Evolutionary conservation across 345 rosid genomes (phyloP).

Genomic region (Syzygium jambos): DNA sequence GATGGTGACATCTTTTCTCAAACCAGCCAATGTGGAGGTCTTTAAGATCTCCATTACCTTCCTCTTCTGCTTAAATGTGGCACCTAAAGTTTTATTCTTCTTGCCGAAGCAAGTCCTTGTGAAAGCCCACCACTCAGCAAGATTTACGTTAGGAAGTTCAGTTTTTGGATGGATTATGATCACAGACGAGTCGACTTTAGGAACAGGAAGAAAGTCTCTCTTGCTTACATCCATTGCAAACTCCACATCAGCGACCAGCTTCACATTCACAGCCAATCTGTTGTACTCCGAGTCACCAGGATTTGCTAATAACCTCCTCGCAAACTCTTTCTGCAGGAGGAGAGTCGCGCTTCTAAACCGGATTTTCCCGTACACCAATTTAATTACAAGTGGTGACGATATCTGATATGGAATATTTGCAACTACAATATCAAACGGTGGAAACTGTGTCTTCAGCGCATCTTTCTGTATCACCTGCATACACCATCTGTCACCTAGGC

Average conservation of each 20-base stretch:
- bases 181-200: slow-evolving; percentile 86
- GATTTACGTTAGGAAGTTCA: slow-evolving; percentile 41
- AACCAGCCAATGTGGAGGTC: slow-evolving; percentile 17
- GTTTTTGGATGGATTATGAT: slow-evolving; percentile 68
- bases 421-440: slow-evolving; percentile 65
- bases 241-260: slow-evolving; percentile 69
- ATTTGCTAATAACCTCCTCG: slow-evolving; percentile 62
- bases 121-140: slow-evolving; percentile 73
- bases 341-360: slow-evolving; percentile 67
- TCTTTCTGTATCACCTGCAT: slow-evolving; percentile 64
- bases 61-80: slow-evolving; percentile 88
- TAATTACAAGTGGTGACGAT: slow-evolving; percentile 73
- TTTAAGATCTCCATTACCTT: slow-evolving; percentile 52
- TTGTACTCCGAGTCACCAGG: slow-evolving; percentile 86
- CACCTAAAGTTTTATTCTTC: slow-evolving; percentile 85
- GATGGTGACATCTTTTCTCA: neutral
- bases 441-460: slow-evolving; percentile 71
- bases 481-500: neutral
- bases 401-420: slow-evolving; percentile 83
- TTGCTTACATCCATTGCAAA: slow-evolving; percentile 84
- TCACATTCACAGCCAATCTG: slow-evolving; percentile 82
- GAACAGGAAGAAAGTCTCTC: slow-evolving; percentile 81
- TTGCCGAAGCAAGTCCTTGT: slow-evolving; percentile 71
- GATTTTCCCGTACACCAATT: slow-evolving; percentile 59
- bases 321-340: slow-evolving; percentile 90